Conservation (phyloP, 179 eudicot genomes). For the Vitellaria paradoxa region DNA sequence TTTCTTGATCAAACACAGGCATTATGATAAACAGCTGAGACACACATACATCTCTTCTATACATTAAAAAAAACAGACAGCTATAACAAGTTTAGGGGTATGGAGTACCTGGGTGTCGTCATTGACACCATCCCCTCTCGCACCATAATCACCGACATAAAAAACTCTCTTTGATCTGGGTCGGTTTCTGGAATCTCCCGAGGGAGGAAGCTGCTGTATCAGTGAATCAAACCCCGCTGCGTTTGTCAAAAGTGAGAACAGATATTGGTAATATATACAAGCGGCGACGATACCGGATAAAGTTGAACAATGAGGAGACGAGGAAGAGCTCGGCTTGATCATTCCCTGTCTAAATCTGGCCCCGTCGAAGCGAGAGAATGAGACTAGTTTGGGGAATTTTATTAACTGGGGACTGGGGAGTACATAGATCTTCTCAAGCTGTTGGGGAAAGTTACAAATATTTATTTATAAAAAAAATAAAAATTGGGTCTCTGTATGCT, state of each 20-base stretch:
- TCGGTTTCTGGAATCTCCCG: conserved; percentile 6
- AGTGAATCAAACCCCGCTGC: conserved; percentile 7
- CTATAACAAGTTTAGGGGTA: neutral
- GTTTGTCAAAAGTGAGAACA: neutral
- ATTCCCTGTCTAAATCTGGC: no score
- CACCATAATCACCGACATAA: conserved; percentile 2
- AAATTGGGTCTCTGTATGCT: no score
- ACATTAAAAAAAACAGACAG: no score
- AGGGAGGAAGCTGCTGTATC: conserved; percentile 7
- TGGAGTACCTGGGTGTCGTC: conserved; percentile 11
- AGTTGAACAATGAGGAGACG: neutral
- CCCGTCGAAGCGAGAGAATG: no score
- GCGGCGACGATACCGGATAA: neutral
- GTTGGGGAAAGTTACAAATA: no score
- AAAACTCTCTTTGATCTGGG: conserved; percentile 11
- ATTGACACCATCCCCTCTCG: conserved; percentile 5
- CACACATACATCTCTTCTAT: no score
- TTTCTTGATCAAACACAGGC: neutral
- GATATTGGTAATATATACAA: neutral
- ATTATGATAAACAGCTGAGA: neutral
- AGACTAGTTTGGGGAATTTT: no score
- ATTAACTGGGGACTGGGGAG: no score
- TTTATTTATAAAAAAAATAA: no score
- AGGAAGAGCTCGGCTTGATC: no score
- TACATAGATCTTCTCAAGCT: no score